These are phyloP conservation scores for Tilletia indica DNA, from an alignment of 1,284 basidiomycete species.

Conservation along the genomic window DNA sequence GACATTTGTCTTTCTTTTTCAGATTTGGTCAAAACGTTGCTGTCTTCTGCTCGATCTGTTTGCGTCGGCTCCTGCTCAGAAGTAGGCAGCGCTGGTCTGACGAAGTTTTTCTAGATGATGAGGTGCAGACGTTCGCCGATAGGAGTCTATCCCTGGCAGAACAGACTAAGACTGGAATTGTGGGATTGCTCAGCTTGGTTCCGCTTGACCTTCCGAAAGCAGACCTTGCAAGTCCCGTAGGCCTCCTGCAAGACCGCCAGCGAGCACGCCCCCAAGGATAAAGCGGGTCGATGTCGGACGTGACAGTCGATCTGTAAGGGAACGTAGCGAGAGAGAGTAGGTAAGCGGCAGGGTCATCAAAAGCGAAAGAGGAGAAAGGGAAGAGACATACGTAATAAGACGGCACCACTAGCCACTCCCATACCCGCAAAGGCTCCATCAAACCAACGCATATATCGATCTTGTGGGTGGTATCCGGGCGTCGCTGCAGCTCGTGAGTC, in stretches of 20 bases:
- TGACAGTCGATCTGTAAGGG: conserved; percentile 5
- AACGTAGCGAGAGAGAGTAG: not conserved
- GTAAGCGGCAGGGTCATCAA: not conserved
- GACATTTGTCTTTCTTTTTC: too few relatives aligned
- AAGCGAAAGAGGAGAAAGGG: not conserved
- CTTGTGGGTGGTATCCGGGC: not conserved
- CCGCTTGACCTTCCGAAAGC: not conserved
- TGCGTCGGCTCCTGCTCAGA: too few relatives aligned
- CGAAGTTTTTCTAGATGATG: too few relatives aligned
- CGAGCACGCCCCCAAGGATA: conserved; percentile 9
- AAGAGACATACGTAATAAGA: conserved; percentile 3
- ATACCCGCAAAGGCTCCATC: conserved; percentile 12
- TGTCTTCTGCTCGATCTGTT: too few relatives aligned
- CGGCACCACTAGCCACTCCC: conserved; percentile 9
- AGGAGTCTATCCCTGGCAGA: too few relatives aligned
- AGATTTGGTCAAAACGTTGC: too few relatives aligned
- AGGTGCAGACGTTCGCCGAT: too few relatives aligned
- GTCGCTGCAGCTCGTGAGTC: not conserved
- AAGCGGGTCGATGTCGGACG: conserved; percentile 9
- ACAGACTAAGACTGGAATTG: too few relatives aligned
- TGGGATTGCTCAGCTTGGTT: not conserved
- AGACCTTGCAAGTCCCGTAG: conserved; percentile 14
- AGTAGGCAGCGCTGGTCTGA: too few relatives aligned
- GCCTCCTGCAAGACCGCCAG: conserved; percentile 1
- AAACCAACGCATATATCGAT: conserved; percentile 18